These are phyloP conservation scores for Sporothrix pseudoabietina DNA, from an alignment of 2,329 filamentous ascomycete species.

Conservation along the genomic window DNA sequence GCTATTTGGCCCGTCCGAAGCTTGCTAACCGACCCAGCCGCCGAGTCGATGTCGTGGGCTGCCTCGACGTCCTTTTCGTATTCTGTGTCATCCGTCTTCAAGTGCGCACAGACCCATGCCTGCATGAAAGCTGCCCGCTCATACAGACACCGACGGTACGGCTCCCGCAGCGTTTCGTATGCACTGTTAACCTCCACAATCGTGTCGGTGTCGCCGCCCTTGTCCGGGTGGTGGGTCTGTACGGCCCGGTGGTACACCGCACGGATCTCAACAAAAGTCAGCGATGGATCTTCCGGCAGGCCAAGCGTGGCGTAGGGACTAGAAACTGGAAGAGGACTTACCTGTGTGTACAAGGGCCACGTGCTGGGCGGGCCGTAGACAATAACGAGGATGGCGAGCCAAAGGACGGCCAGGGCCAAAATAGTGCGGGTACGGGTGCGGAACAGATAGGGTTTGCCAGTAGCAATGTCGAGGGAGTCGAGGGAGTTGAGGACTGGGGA, in stretches of 20 bases:
- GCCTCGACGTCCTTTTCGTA: background rate
- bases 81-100: background rate
- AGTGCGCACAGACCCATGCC: background rate
- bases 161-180: background rate
- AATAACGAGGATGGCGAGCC: background rate
- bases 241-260: constrained; percentile 9
- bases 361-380: constrained; percentile 13
- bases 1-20: background rate
- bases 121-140: background rate
- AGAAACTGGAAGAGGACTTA: background rate
- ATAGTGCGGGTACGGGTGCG: background rate
- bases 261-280: background rate
- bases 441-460: background rate
- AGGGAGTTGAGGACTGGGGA: background rate
- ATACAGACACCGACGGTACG: background rate
- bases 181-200: background rate
- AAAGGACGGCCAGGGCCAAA: background rate
- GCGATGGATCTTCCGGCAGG: background rate
- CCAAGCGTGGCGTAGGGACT: background rate
- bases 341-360: background rate
- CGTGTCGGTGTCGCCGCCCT: background rate
- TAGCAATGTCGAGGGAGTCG: background rate
- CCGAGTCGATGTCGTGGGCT: background rate
- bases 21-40: background rate
- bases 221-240: constrained; percentile 20